Base-by-base conservation (phyloP, 352 stramenopile genomes). In the Blastocystis sp. region DNA sequence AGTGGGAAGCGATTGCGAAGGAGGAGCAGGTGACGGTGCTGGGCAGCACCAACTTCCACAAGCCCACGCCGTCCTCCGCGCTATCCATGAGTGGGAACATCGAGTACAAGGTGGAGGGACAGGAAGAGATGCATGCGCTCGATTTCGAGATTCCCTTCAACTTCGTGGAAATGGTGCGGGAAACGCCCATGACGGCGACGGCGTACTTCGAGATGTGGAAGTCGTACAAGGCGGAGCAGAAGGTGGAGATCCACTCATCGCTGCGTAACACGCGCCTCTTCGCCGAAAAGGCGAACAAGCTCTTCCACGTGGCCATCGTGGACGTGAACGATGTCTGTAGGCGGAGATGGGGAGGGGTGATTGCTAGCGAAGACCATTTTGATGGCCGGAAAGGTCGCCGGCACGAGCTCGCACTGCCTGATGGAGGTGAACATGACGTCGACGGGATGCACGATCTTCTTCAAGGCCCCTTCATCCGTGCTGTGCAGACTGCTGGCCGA, bases 361-460 rank as follows among this genome's bases (percentile, higher is more conserved):
- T 14, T 10, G 19, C 7, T 81, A 81, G 71, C 71, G 23, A 45
- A 65, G 21, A 81, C 71, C 14, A 66, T 53, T 10, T 62, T 81
- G 71, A 21, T 81, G 19, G 71, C 71, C 10, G 71, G 71, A 62
- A 81, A 64, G 45, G 56, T 81, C 17, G 71, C 71, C 21, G 71
- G 71, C 38, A 81, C 71, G 19, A 23, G 48, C 28, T 81, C 71
- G n/a, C 45, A 21, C 21, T 81, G 71, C 45, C 40, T 81, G 28
- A 81, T 81, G 71, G 71, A 81, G 43, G 71, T 81, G 56, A 81
- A 81, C 40, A 81, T 81, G 71, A 81, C 71, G n/a, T 43, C 40
- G 43, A 81, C 71, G 21, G 71, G 71, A 67, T 81, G 71, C 45
- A 81, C 71, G 28, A 81, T 81, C 23, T 81, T 81, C 71, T 81